Evolutionary conservation across 192 early-diverging fungal genomes (phyloP), one percentile per base, ranked within the genome.

Genomic region (Phlyctochytrium planicorne): DNA sequence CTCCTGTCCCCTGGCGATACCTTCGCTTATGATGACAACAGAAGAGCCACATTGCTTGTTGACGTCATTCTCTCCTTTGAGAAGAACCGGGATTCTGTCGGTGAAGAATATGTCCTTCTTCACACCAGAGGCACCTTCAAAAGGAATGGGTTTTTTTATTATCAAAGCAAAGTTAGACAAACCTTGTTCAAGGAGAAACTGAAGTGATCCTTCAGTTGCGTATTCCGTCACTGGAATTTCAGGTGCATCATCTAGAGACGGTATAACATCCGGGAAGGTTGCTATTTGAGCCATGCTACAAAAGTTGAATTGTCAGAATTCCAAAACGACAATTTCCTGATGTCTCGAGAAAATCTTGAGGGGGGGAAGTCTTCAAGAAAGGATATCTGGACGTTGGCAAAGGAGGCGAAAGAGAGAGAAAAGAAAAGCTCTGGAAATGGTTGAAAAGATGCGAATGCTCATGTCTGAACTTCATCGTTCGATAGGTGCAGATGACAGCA

Each of bases 361-460:
- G n/a, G n/a, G n/a, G n/a, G n/a, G n/a, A 6, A 20, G 40, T 14
- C 10, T 20, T 47, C 60, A 14, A 33, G 62, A 6, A 78, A 78
- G 52, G 80, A 81, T 59, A 70, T 81, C 6, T 81, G 80, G 80
- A 67, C 74, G 2, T 24, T 81, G 2, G 61, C 79, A 2, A 78
- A 79, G 62, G 80, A 81, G 50, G 31, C 50, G 2, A 81, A 79
- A 60, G 68, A 63, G 29, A n/a, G 65, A 1, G 76, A 57, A 25
- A 57, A 57, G 25, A 57, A 57, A 27, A 57, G 4, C 25, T 14
- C 25, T 29, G 55, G 55, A 25, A 57, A 57, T 57, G 55, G 20
- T 20, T 10, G 6, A 20, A 25, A 25, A 50, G n/a, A n/a, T 50
- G 40, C 40, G 40, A n/a, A n/a, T n/a, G n/a, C n/a, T n/a, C 40